Evolutionary conservation across 495 filamentous ascomycete genomes (phyloP).

Genomic region (Xanthoparmelia taractica): DNA sequence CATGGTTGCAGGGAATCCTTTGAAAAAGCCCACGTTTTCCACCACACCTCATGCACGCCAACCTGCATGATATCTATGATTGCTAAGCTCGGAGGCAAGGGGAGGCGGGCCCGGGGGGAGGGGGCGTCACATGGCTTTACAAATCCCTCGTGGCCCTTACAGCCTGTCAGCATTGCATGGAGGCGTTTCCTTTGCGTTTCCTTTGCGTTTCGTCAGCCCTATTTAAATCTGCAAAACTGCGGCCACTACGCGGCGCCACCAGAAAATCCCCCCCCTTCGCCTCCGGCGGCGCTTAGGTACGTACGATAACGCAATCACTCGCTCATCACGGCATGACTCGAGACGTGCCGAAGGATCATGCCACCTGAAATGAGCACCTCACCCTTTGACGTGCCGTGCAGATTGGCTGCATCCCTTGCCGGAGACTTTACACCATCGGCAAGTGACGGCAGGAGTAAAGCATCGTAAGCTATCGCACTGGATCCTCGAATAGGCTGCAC

Average conservation of each 20-base stretch:
- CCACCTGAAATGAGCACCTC: background rate
- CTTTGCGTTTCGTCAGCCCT: constrained; percentile 1
- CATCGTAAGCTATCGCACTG: background rate
- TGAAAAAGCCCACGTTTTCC: background rate
- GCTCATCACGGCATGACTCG: background rate
- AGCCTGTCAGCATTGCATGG: background rate
- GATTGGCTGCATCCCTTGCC: background rate
- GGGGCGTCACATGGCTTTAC: background rate
- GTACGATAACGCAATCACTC: background rate
- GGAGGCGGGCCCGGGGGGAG: background rate
- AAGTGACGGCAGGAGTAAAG: background rate
- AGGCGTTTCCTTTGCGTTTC: background rate
- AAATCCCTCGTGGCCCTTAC: background rate
- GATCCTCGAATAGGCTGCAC: background rate
- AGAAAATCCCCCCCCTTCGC: background rate
- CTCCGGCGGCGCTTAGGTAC: background rate
- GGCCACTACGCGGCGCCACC: background rate
- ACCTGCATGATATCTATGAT: background rate
- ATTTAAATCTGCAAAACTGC: background rate
- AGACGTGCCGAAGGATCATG: background rate
- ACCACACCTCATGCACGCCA: background rate
- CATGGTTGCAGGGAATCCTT: background rate
- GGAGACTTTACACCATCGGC: background rate
- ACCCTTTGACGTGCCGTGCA: too few species aligned
- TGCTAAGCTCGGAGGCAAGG: too few species aligned